Base-by-base conservation (phyloP, 257 asterid species). In the Henckelia pumila region DNA sequence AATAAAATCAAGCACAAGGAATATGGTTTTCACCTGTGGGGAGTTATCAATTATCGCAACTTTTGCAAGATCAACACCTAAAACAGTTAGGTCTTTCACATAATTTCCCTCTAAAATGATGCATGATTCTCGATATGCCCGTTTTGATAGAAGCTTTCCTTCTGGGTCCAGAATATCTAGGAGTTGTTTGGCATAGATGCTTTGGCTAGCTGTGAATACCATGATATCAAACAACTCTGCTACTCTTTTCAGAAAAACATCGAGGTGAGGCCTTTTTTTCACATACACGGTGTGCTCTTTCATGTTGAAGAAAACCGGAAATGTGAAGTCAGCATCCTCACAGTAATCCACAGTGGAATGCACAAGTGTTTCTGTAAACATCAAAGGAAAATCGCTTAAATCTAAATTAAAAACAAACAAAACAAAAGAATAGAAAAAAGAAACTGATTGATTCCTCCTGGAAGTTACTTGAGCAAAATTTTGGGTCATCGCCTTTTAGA, bases 81-180 rank as follows among this genome's bases (percentile, higher is more conserved):
- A 80, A 63, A 91, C 86, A n/a, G 97, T 91, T 57, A 94, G 84
- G 87, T 94, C 99, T 77, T 94, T 94, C 17, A 77, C 71, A 73
- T 90, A 94, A 76, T 62, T 73, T 63, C 92, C 97, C 73, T 91
- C 96, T 9, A 83, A 70, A 74, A 88, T 76, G 66, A 84, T 79
- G 86, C 99, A 94, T 40, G 99, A 88, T 73, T 94, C 99, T 35
- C 97, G 97, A 82, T 88, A 94, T 50, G 95, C 97, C 64, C 97
- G 86, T 72, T 85, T 77, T 65, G 95, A 84, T 64, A 94, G 80
- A 78, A 88, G 52, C 64, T 80, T 91, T 64, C 91, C 95, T 25
- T 83, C 88, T 62, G 97, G 99, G 82, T 94, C 99, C 80, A 94
- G 82, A 70, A 85, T 85, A 80, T 94, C 97, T 22, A 94, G 68